A percentile compares a stretch with the other conserved stretches of the same genome.
phyloP scores from a whole-genome alignment of 768 basidiomycete species.

The Russula abietina region DNA sequence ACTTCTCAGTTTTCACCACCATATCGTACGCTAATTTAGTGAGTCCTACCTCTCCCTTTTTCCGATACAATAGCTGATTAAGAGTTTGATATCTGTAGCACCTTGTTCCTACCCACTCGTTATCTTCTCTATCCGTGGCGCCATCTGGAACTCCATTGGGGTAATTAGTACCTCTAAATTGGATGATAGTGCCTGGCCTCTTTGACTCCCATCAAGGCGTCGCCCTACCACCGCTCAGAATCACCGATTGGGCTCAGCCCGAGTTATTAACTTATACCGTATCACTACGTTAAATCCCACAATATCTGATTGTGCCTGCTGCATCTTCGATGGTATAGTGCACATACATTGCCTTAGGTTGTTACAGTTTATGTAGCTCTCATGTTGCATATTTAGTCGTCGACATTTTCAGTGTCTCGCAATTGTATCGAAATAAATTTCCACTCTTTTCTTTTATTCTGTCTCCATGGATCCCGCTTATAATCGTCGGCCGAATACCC shows the following conservation, averaged over 20 bases:
- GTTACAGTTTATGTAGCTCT: conserved; percentile 24
- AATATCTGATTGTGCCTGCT: conserved; percentile 21
- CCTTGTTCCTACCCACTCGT: not conserved
- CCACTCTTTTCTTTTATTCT: not conserved
- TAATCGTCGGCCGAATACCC: not conserved
- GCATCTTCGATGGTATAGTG: conserved; percentile 15
- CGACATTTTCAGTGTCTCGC: conserved; percentile 9
- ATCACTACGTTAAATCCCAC: conserved; percentile 21
- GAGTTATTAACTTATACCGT: conserved; percentile 20
- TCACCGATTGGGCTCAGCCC: conserved; percentile 2
- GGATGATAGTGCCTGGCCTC: conserved; percentile 1
- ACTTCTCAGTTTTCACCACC: conserved; percentile 68
- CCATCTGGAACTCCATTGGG: not conserved
- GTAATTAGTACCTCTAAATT: not conserved
- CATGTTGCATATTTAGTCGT: conserved; percentile 22
- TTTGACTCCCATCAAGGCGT: not conserved
- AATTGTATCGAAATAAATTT: conserved; percentile 19
- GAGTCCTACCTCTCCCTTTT: not conserved
- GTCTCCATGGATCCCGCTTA: not conserved
- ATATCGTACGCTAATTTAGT: conserved; percentile 47
- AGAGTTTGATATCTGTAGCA: not conserved
- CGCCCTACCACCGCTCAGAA: conserved; percentile 10
- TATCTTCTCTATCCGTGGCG: not conserved
- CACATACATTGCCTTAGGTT: conserved; percentile 18
- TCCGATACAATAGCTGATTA: not conserved